phyloP scores from a whole-genome alignment of 345 rosid genomes.

The Nephelium lappaceum region DNA sequence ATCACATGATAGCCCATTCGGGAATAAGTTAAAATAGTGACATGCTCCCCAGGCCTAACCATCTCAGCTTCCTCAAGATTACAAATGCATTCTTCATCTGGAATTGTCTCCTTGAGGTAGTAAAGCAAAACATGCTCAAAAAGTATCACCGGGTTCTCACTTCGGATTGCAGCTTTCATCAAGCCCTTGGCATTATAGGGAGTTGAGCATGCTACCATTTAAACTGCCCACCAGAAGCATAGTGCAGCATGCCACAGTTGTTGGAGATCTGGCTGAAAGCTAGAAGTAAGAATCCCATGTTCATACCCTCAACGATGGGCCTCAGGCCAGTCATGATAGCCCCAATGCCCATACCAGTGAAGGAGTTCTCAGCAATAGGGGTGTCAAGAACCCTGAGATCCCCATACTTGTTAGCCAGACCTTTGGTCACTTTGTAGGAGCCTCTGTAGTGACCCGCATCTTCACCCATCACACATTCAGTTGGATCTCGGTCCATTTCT shows the following conservation, averaged over 20 bases:
- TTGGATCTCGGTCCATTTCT: conserved; percentile 96
- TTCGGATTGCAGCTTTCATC: conserved; percentile 98
- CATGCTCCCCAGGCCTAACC: conserved; percentile 84
- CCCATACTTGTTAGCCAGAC: conserved; percentile 71
- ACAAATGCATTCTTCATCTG: conserved; percentile 83
- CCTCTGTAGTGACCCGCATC: conserved; percentile 97
- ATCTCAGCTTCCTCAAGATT: conserved; percentile 97
- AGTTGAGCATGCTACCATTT: conserved; percentile 98
- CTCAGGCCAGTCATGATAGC: conserved; percentile 95
- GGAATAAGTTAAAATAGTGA: conserved; percentile 86
- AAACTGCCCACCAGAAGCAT: conserved; percentile 97
- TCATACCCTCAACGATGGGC: conserved; percentile 91
- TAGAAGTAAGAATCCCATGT: conserved; percentile 96
- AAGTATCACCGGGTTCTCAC: conserved; percentile 94
- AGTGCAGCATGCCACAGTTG: conserved; percentile 98
- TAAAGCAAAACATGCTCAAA: conserved; percentile 95
- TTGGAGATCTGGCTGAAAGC: conserved; percentile 98
- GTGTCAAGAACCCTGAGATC: conserved; percentile 97
- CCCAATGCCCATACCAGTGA: conserved; percentile 96
- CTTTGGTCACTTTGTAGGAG: conserved; percentile 92
- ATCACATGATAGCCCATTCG: too few species aligned
- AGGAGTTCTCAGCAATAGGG: conserved; percentile 93
- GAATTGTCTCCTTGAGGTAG: conserved; percentile 95
- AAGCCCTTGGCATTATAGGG: conserved; percentile 97
- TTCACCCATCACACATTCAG: conserved; percentile 89